These are phyloP conservation scores for Colletotrichum acutatum DNA, from an alignment of 2,329 filamentous ascomycete species.

Conservation along the genomic window DNA sequence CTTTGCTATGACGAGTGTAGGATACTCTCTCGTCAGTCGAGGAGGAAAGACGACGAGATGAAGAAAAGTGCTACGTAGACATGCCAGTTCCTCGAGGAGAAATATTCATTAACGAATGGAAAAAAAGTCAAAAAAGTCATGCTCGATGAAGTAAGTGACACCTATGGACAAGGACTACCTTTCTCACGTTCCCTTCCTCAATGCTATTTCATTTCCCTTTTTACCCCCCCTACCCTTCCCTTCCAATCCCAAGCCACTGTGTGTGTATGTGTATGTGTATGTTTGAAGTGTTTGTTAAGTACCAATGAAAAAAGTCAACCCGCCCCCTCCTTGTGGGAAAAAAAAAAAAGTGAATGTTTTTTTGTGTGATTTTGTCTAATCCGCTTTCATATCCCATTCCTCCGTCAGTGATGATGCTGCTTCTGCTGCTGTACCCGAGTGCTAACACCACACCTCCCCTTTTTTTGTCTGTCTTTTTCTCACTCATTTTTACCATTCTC, in stretches of 20 bases:
- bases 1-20: too few relatives aligned
- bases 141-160: slow-evolving; percentile 2
- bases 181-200: neutral
- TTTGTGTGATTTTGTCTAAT: neutral
- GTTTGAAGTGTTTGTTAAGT: neutral
- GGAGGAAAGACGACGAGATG: neutral
- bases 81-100: too few relatives aligned
- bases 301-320: neutral
- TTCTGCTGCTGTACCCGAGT: neutral
- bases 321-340: neutral
- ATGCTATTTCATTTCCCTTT: neutral
- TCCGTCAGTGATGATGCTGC: neutral
- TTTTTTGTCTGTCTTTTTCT: neutral
- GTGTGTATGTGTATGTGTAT: neutral
- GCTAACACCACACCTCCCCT: neutral
- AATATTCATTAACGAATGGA: neutral
- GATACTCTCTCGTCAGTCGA: neutral
- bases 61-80: too few relatives aligned
- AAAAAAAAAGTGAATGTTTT: neutral
- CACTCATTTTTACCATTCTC: neutral
- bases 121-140: neutral
- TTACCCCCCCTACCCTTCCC: neutral
- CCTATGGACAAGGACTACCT: slow-evolving; percentile 9
- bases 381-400: neutral
- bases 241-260: neutral